Evolutionary conservation across 441 rosid genomes (phyloP), one percentile per base, ranked within the genome.

Genomic region (Biscutella laevigata): DNA sequence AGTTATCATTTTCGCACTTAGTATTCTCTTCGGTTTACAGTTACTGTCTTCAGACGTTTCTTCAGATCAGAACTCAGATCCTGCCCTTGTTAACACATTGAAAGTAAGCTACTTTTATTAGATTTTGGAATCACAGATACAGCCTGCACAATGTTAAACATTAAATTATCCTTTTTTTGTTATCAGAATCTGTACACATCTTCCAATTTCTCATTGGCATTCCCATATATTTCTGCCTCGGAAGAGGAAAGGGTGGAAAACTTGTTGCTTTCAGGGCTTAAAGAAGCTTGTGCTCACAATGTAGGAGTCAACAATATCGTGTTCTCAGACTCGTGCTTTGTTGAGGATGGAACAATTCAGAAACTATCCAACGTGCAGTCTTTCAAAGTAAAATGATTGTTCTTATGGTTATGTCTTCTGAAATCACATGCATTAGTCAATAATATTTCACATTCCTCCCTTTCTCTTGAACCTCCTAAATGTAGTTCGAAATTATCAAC

Each of bases 141-240:
- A 21, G 17, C 26, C 33, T 45, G 2, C 28, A 19, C 30, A 8
- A 7, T 22, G 14, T 5, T 24, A 11, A 30, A 63, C 57, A 38
- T 32, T 27, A 13, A 2, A 2, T 11, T 40, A 8, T 67, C 12
- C 37, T 50, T 14, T 56, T 53, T 40, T 25, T 20, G 6, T 25
- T n/a, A 26, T 48, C 80, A 91, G 95, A 80, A 28, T 36, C 77
- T 82, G 4, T 80, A 65, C 65, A 70, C 73, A 16, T 66, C 66
- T 37, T 82, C 95, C 63, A 91, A 80, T 53, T 82, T 80, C 68
- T 91, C 98, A 47, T 60, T 88, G 88, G 98, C 91, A 22, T 91
- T 88, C 63, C 98, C 96, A 3, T 91, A 80, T 43, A 79, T 91
- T 64, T 55, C 77, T 62, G 60, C 84, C 36, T 71, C 85, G 6